Base-by-base conservation (phyloP, 2,329 filamentous ascomycete species). In the Purpureocillium lavendulum region DNA sequence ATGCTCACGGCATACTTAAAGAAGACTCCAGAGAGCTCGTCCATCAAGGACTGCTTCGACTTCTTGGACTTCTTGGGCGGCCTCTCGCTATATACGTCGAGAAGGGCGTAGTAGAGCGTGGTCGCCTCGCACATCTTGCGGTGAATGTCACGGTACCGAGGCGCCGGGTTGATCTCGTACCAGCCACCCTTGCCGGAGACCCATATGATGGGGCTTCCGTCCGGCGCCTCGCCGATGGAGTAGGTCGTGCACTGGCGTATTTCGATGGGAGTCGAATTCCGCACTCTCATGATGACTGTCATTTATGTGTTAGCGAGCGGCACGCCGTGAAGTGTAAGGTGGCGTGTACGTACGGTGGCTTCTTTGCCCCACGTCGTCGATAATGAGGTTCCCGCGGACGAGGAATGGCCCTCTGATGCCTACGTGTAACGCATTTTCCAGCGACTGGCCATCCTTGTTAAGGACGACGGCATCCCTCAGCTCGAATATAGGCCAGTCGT, bases 141-240 rank as follows among this genome's bases (percentile, higher is more conserved):
- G 56, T 74, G 80, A 21, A 76, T 75, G 6, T 59, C 49, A 37
- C 62, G 60, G 55, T 85, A 88, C 3, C 61, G 56, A 9, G 64
- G 52, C n/a, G 73, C 64, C 1, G 84, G 81, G 26, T 65, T 65
- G 32, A 87, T 70, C 51, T 81, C 74, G 53, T 77, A 86, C 80
- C 82, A 87, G 33, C 81, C 82, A 11, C 78, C 72, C 39, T 66
- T 52, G 29, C 57, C 58, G 1, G 52, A 49, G 1, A 81, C 77
- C 83, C 83, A 87, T 24, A 84, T 64, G n/a, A 74, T 66, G 4
- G 75, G 67, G 14, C 67, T 64, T 0, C 69, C 69, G 37, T 74
- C 70, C 12, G 64, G 54, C 18, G 62, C 61, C 33, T 64, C 61
- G 35, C 73, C 73, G 26, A 82, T 75, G 11, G 78, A 74, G 50